Conservation (phyloP, 2,329 filamentous ascomycete genomes). For the Diaporthe citriasiana region DNA sequence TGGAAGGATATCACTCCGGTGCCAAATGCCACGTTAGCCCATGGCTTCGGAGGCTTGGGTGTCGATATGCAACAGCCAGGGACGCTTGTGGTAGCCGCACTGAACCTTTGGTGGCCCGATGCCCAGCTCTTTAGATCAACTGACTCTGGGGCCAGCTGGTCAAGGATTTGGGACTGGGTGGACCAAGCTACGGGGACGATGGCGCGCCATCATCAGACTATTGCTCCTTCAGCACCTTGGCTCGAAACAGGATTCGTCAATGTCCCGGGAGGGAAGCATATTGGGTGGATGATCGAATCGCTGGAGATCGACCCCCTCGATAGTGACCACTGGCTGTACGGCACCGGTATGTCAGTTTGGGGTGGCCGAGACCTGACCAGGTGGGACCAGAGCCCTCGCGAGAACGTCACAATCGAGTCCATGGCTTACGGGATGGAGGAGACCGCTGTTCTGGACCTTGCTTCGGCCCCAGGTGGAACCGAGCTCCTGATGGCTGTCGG, state of each 20-base stretch:
- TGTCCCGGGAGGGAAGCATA: slow-evolving; percentile 59
- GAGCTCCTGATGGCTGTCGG: slow-evolving; percentile 65
- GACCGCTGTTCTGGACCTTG: slow-evolving; percentile 63
- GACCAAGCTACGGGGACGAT: slow-evolving; percentile 57
- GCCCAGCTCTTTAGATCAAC: slow-evolving; percentile 68
- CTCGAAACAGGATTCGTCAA: slow-evolving; percentile 51
- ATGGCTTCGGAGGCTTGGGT: slow-evolving; percentile 69
- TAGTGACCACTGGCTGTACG: slow-evolving; percentile 72
- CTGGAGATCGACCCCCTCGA: slow-evolving; percentile 70
- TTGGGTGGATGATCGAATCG: slow-evolving; percentile 74
- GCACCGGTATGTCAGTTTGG: slow-evolving; percentile 60
- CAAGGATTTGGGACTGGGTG: slow-evolving; percentile 64
- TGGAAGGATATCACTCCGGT: slow-evolving; percentile 72
- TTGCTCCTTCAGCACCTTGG: slow-evolving; percentile 66
- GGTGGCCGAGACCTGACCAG: slow-evolving; percentile 65
- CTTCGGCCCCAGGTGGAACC: slow-evolving; percentile 62
- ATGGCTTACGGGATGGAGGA: slow-evolving; percentile 69
- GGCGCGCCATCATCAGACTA: slow-evolving; percentile 61
- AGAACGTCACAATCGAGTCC: slow-evolving; percentile 63
- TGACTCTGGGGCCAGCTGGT: slow-evolving; percentile 68
- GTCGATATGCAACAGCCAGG: slow-evolving; percentile 68
- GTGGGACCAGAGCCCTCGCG: slow-evolving; percentile 60
- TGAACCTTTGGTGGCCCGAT: slow-evolving; percentile 73
- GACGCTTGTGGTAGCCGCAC: slow-evolving; percentile 67
- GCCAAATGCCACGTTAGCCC: slow-evolving; percentile 53